These are phyloP conservation scores for Candida morakotiae DNA, from an alignment of 805 yeast genomes.

Conservation along the genomic window DNA sequence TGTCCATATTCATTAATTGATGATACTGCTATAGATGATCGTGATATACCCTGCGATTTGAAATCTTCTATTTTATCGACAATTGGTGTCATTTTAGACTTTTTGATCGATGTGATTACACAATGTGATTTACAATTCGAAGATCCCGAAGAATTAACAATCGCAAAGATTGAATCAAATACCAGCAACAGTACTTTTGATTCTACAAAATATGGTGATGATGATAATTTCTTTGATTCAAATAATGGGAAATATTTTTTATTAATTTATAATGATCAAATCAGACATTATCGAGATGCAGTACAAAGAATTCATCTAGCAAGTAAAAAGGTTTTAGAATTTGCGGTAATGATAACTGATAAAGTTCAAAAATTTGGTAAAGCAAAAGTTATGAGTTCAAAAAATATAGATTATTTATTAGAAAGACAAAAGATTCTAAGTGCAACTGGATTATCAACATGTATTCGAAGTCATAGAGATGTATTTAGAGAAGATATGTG, in stretches of 20 bases:
- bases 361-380: slow-evolving; percentile 62
- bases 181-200: slow-evolving; percentile 31
- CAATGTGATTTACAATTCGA: slow-evolving; percentile 40
- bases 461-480: slow-evolving; percentile 66
- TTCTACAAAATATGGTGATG: slow-evolving; percentile 40
- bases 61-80: slow-evolving; percentile 33
- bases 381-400: slow-evolving; percentile 61
- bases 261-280: slow-evolving; percentile 73
- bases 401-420: slow-evolving; percentile 45
- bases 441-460: slow-evolving; percentile 60
- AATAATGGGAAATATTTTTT: slow-evolving; percentile 51
- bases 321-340: slow-evolving; percentile 58
- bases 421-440: slow-evolving; percentile 54
- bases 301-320: slow-evolving; percentile 59
- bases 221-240: slow-evolving; percentile 19
- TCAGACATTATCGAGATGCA: slow-evolving; percentile 72
- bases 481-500: slow-evolving; percentile 78
- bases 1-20: slow-evolving; percentile 40
- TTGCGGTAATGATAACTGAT: slow-evolving; percentile 69
- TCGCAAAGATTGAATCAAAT: slow-evolving; percentile 21
- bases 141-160: slow-evolving; percentile 21
- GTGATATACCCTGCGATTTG: slow-evolving; percentile 42
- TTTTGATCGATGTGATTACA: slow-evolving; percentile 56
- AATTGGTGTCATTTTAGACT: slow-evolving; percentile 51
- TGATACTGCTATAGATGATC: slow-evolving; percentile 5